These are phyloP conservation scores for Exophiala alcalophila DNA, from an alignment of 2,329 filamentous ascomycete species.

Conservation along the genomic window DNA sequence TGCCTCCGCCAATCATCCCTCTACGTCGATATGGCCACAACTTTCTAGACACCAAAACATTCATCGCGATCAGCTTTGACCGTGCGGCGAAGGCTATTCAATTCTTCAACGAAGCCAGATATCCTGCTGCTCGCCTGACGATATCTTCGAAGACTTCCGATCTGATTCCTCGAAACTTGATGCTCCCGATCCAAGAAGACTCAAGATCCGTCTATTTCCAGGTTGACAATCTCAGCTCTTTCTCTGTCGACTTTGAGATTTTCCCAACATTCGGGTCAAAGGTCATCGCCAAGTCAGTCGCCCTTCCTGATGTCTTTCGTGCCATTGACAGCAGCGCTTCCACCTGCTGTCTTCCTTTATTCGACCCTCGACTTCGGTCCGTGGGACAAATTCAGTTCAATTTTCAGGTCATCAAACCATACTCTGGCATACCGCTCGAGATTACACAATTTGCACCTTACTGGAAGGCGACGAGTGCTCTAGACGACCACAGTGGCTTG, in stretches of 20 bases:
- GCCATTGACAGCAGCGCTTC: constrained; percentile 71
- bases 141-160: constrained; percentile 96
- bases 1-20: constrained; percentile 94
- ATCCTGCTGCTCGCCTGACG: constrained; percentile 88
- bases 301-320: constrained; percentile 81
- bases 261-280: constrained; percentile 97
- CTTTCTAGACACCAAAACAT: constrained; percentile 96
- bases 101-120: constrained; percentile 98
- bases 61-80: constrained; percentile 88
- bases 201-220: constrained; percentile 92
- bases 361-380: constrained; percentile 83
- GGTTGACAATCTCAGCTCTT: constrained; percentile 86
- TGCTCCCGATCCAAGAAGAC: constrained; percentile 94
- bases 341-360: constrained; percentile 80
- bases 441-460: constrained; percentile 99
- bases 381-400: constrained; percentile 94
- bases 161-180: constrained; percentile 91
- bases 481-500: constrained; percentile 80
- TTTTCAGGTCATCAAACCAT: constrained; percentile 95
- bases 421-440: constrained; percentile 85
- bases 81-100: constrained; percentile 72
- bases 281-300: constrained; percentile 93
- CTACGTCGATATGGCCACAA: constrained; percentile 94
- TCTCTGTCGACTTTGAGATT: constrained; percentile 94
- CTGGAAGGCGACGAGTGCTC: constrained; percentile 96